Percentiles rank a stretch among this genome's conserved stretches.
Conservation (phyloP, 2,329 filamentous ascomycete genomes). For the Aspergillus sp. region DNA sequence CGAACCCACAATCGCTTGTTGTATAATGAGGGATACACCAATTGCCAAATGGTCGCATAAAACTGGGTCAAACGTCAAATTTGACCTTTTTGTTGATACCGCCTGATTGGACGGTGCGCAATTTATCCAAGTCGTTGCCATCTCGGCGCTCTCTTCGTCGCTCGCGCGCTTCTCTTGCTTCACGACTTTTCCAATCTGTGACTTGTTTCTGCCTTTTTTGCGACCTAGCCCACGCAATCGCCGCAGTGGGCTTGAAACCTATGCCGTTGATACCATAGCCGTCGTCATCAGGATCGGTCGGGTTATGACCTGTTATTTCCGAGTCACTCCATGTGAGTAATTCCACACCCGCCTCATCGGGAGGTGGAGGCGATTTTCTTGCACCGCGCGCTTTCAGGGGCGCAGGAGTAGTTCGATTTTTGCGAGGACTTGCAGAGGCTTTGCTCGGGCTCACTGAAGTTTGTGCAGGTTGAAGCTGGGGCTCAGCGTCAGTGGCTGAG, state of each 20-base stretch:
- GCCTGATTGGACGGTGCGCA: slow-evolving; percentile 33
- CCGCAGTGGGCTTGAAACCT: slow-evolving; percentile 65
- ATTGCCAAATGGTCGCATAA: neutral
- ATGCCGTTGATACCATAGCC: slow-evolving; percentile 68
- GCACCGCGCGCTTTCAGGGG: slow-evolving; percentile 32
- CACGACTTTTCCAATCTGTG: slow-evolving; percentile 62
- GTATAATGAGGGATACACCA: slow-evolving; percentile 1
- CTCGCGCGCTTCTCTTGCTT: slow-evolving; percentile 63
- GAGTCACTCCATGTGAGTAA: slow-evolving; percentile 60
- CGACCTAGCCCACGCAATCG: slow-evolving; percentile 60
- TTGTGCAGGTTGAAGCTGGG: slow-evolving; percentile 11
- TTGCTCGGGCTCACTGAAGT: slow-evolving; percentile 25
- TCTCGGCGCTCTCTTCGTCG: slow-evolving; percentile 58
- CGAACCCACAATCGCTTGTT: slow-evolving; percentile 8
- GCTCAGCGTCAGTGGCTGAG: slow-evolving; percentile 14
- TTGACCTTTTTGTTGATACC: slow-evolving; percentile 47
- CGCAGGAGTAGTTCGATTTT: slow-evolving; percentile 26
- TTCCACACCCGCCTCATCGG: slow-evolving; percentile 31
- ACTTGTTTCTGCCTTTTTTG: slow-evolving; percentile 63
- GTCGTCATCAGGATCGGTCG: slow-evolving; percentile 62
- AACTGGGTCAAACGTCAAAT: slow-evolving; percentile 38
- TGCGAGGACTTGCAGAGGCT: slow-evolving; percentile 27
- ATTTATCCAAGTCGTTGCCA: slow-evolving; percentile 32
- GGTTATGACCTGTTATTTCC: slow-evolving; percentile 66
- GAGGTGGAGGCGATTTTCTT: slow-evolving; percentile 41